Conservation (phyloP, 176 grass and related monocot genomes). For the Chloris gayana region DNA sequence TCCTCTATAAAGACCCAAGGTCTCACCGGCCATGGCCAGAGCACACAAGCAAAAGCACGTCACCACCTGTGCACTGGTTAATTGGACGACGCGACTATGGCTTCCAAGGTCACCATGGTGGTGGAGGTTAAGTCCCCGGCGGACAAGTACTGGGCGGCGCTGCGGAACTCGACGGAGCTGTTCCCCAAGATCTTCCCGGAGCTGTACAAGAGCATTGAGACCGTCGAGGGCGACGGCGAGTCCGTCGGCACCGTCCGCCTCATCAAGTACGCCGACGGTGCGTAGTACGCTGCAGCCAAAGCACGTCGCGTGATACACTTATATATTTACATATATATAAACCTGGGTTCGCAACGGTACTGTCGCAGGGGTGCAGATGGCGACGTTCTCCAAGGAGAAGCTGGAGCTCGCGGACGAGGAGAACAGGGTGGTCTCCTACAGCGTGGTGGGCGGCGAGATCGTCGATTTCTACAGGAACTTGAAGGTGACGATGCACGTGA, state of each 20-base stretch:
- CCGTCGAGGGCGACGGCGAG: too few relatives aligned
- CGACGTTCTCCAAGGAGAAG: slow-evolving; percentile 87
- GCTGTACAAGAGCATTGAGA: slow-evolving; percentile 90
- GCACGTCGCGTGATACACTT: too few relatives aligned
- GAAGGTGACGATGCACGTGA: slow-evolving; percentile 60
- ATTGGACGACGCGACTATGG: slow-evolving; percentile 38
- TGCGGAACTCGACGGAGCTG: slow-evolving; percentile 59
- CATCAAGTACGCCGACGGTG: slow-evolving; percentile 71
- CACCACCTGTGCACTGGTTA: too few relatives aligned
- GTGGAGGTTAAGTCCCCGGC: slow-evolving; percentile 68
- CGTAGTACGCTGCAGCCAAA: too few relatives aligned
- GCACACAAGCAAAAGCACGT: too few relatives aligned
- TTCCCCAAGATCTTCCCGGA: slow-evolving; percentile 95
- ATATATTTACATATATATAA: too few relatives aligned
- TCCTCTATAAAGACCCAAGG: too few relatives aligned
- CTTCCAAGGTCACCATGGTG: slow-evolving; percentile 65
- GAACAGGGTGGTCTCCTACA: slow-evolving; percentile 72
- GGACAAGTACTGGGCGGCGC: slow-evolving; percentile 73
- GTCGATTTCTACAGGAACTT: slow-evolving; percentile 65
- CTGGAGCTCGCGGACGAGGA: slow-evolving; percentile 66
- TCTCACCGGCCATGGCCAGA: too few relatives aligned
- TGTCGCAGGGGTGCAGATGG: slow-evolving; percentile 52
- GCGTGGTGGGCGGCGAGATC: slow-evolving; percentile 83
- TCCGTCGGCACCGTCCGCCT: slow-evolving; percentile 71
- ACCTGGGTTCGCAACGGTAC: too few relatives aligned